Percentiles rank a stretch among this genome's conserved stretches.
phyloP scores from a whole-genome alignment of 1,284 basidiomycete genomes.

The Xerocomus amazonicus region DNA sequence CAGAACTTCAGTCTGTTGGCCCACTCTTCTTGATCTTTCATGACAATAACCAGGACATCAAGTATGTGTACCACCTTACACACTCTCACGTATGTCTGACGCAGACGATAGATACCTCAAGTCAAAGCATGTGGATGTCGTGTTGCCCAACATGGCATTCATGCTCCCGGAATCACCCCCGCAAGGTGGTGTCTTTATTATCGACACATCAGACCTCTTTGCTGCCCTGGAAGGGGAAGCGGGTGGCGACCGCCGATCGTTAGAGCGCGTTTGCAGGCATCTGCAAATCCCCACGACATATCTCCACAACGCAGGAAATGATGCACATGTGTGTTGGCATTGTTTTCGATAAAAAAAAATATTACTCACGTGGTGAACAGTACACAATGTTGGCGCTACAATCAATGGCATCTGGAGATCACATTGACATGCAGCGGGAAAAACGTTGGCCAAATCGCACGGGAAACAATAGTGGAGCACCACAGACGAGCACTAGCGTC shows the following conservation, averaged over 20 bases:
- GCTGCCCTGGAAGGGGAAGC: constrained; percentile 62
- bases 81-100: not conserved
- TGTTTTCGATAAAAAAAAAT: not conserved
- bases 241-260: constrained; percentile 45
- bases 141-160: constrained; percentile 50
- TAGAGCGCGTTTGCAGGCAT: constrained; percentile 58
- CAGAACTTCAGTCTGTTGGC: constrained; percentile 40
- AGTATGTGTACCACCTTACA: constrained; percentile 39
- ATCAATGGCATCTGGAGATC: constrained; percentile 66
- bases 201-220: constrained; percentile 75
- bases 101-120: constrained; percentile 47
- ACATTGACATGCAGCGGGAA: constrained; percentile 68
- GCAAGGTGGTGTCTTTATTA: constrained; percentile 52
- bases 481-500: constrained; percentile 36
- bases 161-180: constrained; percentile 54
- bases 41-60: constrained; percentile 69
- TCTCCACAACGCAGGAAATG: constrained; percentile 84
- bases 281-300: constrained; percentile 53
- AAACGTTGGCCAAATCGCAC: constrained; percentile 69
- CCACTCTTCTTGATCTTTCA: constrained; percentile 81
- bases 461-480: constrained; percentile 8
- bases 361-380: constrained; percentile 34
- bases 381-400: constrained; percentile 63
- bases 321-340: constrained; percentile 60
- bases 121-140: constrained; percentile 45